These are phyloP conservation scores for Pistacia atlantica DNA, from an alignment of 345 rosid species.

Conservation along the genomic window DNA sequence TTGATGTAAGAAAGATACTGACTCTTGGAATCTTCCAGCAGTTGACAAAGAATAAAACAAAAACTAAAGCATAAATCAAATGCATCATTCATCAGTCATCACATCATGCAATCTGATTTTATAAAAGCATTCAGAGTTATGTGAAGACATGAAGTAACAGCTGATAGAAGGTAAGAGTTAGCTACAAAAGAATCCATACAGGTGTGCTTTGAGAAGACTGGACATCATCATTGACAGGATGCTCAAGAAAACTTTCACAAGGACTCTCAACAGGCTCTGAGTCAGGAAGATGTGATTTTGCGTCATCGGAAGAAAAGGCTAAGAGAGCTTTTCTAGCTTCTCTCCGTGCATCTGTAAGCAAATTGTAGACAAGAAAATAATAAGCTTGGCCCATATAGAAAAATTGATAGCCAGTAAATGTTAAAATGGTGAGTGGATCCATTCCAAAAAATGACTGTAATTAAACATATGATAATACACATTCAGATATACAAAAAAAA, in stretches of 20 bases:
- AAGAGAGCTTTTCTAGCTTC: constrained; percentile 96
- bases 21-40: too few relatives aligned
- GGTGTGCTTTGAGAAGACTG: constrained; percentile 62
- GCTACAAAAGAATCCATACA: constrained; percentile 53
- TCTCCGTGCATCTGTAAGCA: constrained; percentile 75
- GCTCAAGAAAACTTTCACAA: constrained; percentile 38
- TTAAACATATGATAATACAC: background rate
- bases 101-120: constrained; percentile 1
- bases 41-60: background rate
- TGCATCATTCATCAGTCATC: background rate
- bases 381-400: background rate
- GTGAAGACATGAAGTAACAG: background rate
- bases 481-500: background rate
- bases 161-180: constrained; percentile 13
- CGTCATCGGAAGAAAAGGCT: constrained; percentile 78
- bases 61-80: background rate
- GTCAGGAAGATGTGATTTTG: constrained; percentile 32
- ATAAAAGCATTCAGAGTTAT: background rate
- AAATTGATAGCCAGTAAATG: background rate
- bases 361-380: constrained; percentile 13
- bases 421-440: background rate
- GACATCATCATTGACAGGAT: constrained; percentile 42
- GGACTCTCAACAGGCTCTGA: constrained; percentile 44
- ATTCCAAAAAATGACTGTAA: background rate
- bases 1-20: background rate